phyloP scores from a whole-genome alignment of 306 rosid genomes.

The Vicia villosa region DNA sequence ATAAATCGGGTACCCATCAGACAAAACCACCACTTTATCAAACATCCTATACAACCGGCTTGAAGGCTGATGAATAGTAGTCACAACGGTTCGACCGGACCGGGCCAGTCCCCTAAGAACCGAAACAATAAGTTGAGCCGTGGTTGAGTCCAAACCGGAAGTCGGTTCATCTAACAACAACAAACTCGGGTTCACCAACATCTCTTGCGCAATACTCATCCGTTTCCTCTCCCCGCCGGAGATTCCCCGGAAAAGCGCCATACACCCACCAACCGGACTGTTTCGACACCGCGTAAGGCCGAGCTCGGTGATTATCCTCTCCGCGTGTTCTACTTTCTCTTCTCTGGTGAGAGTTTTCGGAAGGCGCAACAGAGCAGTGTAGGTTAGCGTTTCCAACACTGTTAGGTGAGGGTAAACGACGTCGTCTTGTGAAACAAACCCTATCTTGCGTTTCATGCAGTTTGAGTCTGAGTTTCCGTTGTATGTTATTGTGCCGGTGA shows the following conservation, averaged over 20 bases:
- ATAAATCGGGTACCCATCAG: slow-evolving; percentile 74
- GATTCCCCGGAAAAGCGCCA: slow-evolving; percentile 61
- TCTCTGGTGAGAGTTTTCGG: slow-evolving; percentile 55
- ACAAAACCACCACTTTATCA: slow-evolving; percentile 71
- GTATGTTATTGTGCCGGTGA: slow-evolving; percentile 72
- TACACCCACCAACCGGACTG: slow-evolving; percentile 58
- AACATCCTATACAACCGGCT: slow-evolving; percentile 76
- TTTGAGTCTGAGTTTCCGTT: slow-evolving; percentile 57
- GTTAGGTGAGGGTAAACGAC: slow-evolving; percentile 83
- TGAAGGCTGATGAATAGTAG: slow-evolving; percentile 88
- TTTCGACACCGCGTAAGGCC: slow-evolving; percentile 68
- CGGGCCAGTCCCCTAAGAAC: slow-evolving; percentile 50
- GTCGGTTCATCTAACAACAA: slow-evolving; percentile 83
- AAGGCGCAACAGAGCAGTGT: slow-evolving; percentile 63
- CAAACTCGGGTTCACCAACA: slow-evolving; percentile 82
- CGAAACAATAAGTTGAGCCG: slow-evolving; percentile 62
- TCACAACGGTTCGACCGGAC: slow-evolving; percentile 74
- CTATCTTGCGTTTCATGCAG: slow-evolving; percentile 60
- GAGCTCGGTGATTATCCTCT: slow-evolving; percentile 56
- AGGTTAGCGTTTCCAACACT: slow-evolving; percentile 69
- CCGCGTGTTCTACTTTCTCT: slow-evolving; percentile 65
- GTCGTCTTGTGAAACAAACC: slow-evolving; percentile 82
- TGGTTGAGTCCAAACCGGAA: slow-evolving; percentile 85
- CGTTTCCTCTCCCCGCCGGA: slow-evolving; percentile 89
- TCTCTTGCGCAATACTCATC: slow-evolving; percentile 87